Percentiles rank a stretch among this genome's conserved stretches.
These are phyloP conservation scores for Carex scoparia DNA, from an alignment of 176 grass and related monocot genomes.

Conservation along the genomic window DNA sequence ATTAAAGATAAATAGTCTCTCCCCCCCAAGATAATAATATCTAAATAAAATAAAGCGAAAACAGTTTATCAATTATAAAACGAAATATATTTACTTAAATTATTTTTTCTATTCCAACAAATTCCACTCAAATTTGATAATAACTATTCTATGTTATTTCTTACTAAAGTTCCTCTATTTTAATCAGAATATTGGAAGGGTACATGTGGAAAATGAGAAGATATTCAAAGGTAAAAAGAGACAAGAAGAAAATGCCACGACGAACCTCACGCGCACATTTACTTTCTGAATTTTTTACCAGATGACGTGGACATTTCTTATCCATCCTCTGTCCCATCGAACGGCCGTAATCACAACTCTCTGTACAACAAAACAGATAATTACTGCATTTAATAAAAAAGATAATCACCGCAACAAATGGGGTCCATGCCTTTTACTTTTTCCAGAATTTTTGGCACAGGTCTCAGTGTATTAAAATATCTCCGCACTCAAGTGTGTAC, in stretches of 20 bases:
- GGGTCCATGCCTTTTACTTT: background rate
- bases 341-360: constrained; percentile 19
- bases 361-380: background rate
- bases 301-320: constrained; percentile 24
- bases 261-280: background rate
- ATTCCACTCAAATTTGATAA: background rate
- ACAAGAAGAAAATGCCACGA: constrained; percentile 21
- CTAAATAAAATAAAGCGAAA: background rate
- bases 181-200: background rate
- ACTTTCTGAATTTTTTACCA: background rate
- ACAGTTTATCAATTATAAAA: background rate
- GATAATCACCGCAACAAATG: background rate
- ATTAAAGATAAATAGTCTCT: too few relatives aligned
- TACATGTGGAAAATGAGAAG: background rate
- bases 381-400: background rate
- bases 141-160: background rate
- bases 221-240: background rate
- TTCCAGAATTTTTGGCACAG: background rate
- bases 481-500: background rate
- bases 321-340: constrained; percentile 12
- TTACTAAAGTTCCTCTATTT: background rate
- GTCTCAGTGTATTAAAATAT: background rate
- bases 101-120: background rate
- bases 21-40: too few relatives aligned
- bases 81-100: background rate